phyloP scores from a whole-genome alignment of 441 rosid species.

The Melianthus villosus region DNA sequence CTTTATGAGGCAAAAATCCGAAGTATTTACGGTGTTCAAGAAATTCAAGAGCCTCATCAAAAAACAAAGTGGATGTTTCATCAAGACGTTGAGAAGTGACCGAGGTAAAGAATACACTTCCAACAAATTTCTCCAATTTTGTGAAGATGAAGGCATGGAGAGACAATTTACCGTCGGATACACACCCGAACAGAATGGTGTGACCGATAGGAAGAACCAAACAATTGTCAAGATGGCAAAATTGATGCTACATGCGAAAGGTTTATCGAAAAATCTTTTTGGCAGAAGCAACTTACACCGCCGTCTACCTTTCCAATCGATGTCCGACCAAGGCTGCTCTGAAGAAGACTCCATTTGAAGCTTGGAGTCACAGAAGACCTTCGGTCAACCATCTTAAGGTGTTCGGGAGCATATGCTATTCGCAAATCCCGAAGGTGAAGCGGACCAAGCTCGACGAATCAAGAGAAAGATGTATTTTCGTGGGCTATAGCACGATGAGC shows the following conservation, averaged over 20 bases:
- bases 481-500: not conserved
- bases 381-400: not conserved
- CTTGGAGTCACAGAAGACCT: not conserved
- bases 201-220: not conserved
- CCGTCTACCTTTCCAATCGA: not conserved
- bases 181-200: constrained; percentile 3
- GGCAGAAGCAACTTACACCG: not conserved
- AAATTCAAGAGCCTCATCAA: not conserved
- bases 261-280: not conserved
- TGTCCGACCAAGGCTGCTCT: not conserved
- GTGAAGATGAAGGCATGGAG: not conserved
- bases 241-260: not conserved
- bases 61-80: not conserved
- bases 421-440: not conserved
- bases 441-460: not conserved
- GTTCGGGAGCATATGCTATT: not conserved
- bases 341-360: not conserved
- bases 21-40: not conserved
- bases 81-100: not conserved
- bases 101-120: not conserved
- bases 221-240: not conserved
- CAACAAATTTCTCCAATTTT: not conserved
- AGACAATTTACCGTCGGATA: not conserved
- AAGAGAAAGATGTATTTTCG: not conserved
- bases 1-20: not conserved